A percentile compares a stretch with the other conserved stretches of the same genome.
These are phyloP conservation scores for Spergularia azorica DNA, from an alignment of 179 eudicot genomes.

Conservation along the genomic window DNA sequence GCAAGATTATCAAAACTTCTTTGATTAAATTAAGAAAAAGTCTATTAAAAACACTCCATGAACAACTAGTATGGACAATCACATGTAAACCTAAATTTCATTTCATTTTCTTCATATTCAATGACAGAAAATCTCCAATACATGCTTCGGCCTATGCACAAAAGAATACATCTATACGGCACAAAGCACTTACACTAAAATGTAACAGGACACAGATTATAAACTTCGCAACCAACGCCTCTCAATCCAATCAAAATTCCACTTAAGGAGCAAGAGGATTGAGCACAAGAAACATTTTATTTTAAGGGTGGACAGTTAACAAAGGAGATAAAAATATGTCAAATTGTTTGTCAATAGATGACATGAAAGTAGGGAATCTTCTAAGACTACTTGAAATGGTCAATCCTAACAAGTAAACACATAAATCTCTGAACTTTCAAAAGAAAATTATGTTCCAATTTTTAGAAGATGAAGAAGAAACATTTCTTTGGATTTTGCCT, in stretches of 20 bases:
- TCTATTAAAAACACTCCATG: neutral
- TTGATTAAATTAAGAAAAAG: neutral
- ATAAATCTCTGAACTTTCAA: neutral
- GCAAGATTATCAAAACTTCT: constrained; percentile 14
- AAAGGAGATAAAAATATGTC: neutral
- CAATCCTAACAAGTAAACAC: neutral
- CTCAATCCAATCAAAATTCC: neutral
- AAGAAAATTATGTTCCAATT: neutral
- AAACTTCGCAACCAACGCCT: neutral
- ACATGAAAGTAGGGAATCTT: neutral
- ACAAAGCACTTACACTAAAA: neutral
- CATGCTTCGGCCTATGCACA: constrained; percentile 4
- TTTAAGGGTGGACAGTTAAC: neutral
- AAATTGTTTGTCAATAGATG: neutral
- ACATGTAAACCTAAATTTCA: neutral
- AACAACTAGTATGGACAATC: neutral
- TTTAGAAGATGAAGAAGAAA: neutral
- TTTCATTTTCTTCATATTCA: neutral
- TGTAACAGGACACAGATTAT: neutral
- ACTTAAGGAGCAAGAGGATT: neutral
- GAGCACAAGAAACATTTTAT: neutral
- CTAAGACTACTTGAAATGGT: neutral
- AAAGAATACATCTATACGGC: constrained; percentile 2
- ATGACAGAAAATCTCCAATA: neutral
- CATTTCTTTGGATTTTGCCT: neutral